Base-by-base conservation (phyloP, 2,329 filamentous ascomycete species). In the Nothophaeocryptopus gaeumannii region DNA sequence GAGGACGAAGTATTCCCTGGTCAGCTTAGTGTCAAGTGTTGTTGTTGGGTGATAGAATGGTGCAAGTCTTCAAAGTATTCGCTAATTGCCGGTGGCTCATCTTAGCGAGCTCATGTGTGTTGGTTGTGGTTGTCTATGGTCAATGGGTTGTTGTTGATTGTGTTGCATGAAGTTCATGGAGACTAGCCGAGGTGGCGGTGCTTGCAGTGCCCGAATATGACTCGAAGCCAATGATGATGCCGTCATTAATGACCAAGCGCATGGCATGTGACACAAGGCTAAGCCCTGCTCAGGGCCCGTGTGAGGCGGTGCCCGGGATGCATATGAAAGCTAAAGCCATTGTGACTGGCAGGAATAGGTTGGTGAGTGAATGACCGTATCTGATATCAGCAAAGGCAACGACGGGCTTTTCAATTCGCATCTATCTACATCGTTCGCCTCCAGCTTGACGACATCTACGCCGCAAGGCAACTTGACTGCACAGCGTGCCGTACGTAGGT, bases 21-120 rank as follows among this genome's bases (percentile, higher is more conserved):
- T 20, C 14, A 33, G 32, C 13, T 39, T 39, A 36, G 12, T 13
- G 37, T 61, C 50, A 62, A 40, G 58, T 59, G 54, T 64, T 58
- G 59, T 64, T 63, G 51, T 62, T 63, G 13, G 62, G 62, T 2
- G 60, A 53, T 31, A 59, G 53, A 42, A 61, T 59, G 50, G 61
- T 58, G 50, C 51, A 57, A 37, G 60, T 53, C 16, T 48, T 55
- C 51, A 48, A 54, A 41, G 47, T 42, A 33, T 32, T 47, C 20
- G 35, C 29, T 40, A 45, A 43, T 13, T 53, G 38, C 20, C 55
- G 51, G 45, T 56, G 45, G 45, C 50, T 56, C 55, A 62, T 61
- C 36, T 44, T 51, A 47, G 53, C 43, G 34, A 33, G 31, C 43
- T 42, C 53, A 55, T 56, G 42, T 12, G 39, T 45, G 15, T 32